Conservation (phyloP, 1,139 yeast species). For the Diutina ranongensis region DNA sequence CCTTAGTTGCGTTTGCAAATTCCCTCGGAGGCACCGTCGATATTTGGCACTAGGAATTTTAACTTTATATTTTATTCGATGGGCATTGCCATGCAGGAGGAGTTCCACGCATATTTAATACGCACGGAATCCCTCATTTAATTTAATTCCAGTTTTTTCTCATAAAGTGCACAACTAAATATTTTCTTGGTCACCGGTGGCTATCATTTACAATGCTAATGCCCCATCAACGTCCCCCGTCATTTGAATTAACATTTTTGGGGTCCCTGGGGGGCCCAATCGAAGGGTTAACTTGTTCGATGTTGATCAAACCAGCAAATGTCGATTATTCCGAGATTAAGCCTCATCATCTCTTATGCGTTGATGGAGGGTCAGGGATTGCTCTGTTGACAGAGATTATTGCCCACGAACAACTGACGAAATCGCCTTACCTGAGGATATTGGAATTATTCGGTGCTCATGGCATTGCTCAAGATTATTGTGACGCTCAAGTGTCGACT, state of each 20-base stretch:
- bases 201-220: not conserved
- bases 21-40: not conserved
- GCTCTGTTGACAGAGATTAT: conserved; percentile 45
- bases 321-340: conserved; percentile 21
- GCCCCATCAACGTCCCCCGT: not conserved
- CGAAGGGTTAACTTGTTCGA: conserved; percentile 55
- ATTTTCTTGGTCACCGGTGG: too few relatives aligned
- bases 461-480: conserved; percentile 14
- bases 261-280: conserved; percentile 78
- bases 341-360: conserved; percentile 27
- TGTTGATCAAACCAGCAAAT: conserved; percentile 46
- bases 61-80: not conserved
- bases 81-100: not conserved
- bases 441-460: conserved; percentile 13
- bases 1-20: not conserved
- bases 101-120: conserved; percentile 1
- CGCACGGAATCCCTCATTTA: not conserved
- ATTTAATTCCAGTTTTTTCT: not conserved
- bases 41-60: not conserved
- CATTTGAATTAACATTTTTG: conserved; percentile 43
- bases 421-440: not conserved
- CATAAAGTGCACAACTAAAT: too few relatives aligned
- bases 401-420: conserved; percentile 13
- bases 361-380: conserved; percentile 78
- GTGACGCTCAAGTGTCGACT: conserved; percentile 13